These are phyloP conservation scores for Debaryomyces hansenii DNA, from an alignment of 805 yeast species.

Conservation along the genomic window DNA sequence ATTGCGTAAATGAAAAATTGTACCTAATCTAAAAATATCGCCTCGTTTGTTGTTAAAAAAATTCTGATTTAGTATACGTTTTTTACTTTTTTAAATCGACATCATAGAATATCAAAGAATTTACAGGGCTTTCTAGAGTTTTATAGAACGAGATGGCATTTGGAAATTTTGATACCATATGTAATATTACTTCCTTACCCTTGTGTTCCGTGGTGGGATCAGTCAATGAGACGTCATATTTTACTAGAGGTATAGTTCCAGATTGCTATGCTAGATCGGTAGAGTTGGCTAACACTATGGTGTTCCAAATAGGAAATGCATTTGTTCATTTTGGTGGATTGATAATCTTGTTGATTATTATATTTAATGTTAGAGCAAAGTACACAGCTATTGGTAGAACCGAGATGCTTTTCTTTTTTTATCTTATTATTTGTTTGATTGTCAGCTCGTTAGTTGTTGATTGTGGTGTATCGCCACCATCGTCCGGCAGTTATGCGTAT, in stretches of 20 bases:
- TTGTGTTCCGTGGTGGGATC: slow-evolving; percentile 75
- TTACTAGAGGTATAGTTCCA: slow-evolving; percentile 66
- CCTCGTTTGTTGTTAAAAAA: neutral
- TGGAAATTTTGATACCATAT: slow-evolving; percentile 64
- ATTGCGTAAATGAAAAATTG: no score
- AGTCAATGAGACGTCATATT: slow-evolving; percentile 26
- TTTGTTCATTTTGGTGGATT: slow-evolving; percentile 80
- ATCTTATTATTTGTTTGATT: slow-evolving; percentile 55
- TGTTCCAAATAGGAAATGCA: slow-evolving; percentile 85
- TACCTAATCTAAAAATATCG: neutral
- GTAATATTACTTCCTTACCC: slow-evolving; percentile 72
- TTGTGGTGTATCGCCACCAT: slow-evolving; percentile 90
- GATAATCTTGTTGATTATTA: slow-evolving; percentile 61
- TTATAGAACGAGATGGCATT: slow-evolving; percentile 49
- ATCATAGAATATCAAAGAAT: neutral
- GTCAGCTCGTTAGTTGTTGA: slow-evolving; percentile 77
- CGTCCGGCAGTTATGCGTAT: slow-evolving; percentile 70
- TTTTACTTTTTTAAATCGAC: no score
- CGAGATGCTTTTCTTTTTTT: slow-evolving; percentile 77
- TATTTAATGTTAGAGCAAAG: slow-evolving; percentile 76
- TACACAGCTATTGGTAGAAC: slow-evolving; percentile 93
- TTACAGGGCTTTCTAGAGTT: neutral
- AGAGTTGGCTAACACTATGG: slow-evolving; percentile 85
- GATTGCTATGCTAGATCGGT: slow-evolving; percentile 83
- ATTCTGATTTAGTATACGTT: no score